A percentile compares a stretch with the other conserved stretches of the same genome.
Conservation (phyloP, 23 red algal species). For the Pyropia yezoensis region DNA sequence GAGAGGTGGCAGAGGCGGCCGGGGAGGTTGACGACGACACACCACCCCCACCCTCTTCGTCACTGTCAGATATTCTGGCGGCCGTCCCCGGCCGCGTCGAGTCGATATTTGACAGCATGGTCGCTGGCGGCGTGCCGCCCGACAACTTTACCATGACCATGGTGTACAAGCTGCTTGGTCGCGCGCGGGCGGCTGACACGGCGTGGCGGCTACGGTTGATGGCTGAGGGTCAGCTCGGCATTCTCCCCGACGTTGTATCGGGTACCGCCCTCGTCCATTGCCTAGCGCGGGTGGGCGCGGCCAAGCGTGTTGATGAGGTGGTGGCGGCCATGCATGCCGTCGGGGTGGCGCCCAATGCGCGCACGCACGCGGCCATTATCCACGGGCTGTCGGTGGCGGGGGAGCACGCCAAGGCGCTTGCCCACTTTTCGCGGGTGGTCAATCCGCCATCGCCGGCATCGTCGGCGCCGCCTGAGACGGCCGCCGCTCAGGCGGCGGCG, state of each 20-base stretch:
- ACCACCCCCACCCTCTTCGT: no score
- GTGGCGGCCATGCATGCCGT: conserved; percentile 4
- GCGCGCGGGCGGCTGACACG: neutral
- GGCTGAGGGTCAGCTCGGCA: conserved; percentile 6
- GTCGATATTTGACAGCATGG: conserved; percentile 21
- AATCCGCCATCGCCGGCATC: neutral
- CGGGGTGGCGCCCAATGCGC: conserved; percentile 15
- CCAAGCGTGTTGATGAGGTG: conserved; percentile 17
- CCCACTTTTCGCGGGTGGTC: conserved; percentile 11
- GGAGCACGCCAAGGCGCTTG: conserved; percentile 21
- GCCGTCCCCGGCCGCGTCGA: no score
- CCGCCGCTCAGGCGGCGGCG: no score
- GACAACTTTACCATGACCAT: conserved; percentile 51
- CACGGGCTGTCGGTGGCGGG: conserved; percentile 16
- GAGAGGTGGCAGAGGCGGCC: no score
- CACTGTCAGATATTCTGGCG: no score
- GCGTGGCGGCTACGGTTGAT: conserved; percentile 4
- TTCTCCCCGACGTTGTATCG: conserved; percentile 26
- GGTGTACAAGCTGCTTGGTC: conserved; percentile 32
- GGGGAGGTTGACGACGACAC: no score
- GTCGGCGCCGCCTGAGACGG: no score
- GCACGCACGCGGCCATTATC: conserved; percentile 37
- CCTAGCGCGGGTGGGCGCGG: conserved; percentile 10
- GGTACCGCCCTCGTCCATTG: conserved; percentile 21
- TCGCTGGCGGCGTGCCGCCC: conserved; percentile 1